Evolutionary conservation across 257 asterid genomes (phyloP), one percentile per base, ranked within the genome.

Genomic region (Fraxinus americana): DNA sequence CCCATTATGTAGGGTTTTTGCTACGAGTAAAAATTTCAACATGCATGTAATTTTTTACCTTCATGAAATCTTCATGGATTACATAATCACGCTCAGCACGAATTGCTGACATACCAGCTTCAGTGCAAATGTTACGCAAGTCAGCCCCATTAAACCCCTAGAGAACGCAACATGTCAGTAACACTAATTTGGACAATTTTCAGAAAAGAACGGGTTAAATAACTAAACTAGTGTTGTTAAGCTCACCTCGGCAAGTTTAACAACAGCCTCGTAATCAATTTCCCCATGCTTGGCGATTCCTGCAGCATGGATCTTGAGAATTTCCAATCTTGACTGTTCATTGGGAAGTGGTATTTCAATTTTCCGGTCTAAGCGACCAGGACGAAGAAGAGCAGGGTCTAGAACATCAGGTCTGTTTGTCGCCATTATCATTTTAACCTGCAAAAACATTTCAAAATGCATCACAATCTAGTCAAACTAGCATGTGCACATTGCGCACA

Each of bases 391-490:
- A 34, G 99, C 98, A 50, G 99, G 98, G 79, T 94, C 99, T 81
- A 94, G 88, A 52, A 94, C 99, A 86, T 94, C 97, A 0, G 98
- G 98, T 76, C 99, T 87, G 74, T 94, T 92, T 72, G 99, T 92
- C 6, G 99, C 99, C 99, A 94, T 92, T 59, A 94, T 94, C 98
- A 94, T 92, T 85, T 94, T 94, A 21, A 92, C 98, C 98, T 94
- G 90, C 72, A 86, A 0, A 71, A 14, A 72, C 54, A 78, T 79
- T 78, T 66, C 71, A 43, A 36, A 77, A 21, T 39, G 38, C 77
- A 78, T 61, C 41, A 61, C 16, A 43, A 17, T 73, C 73, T 41
- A 71, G 41, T 52, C 25, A 69, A 71, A 45, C 23, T 12, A 71
- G 75, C 14, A 52, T 4, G 57, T 36, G 23, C 35, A 8, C 45